These are phyloP conservation scores for Phialemonium atrogriseum DNA, from an alignment of 2,329 filamentous ascomycete species.

Conservation along the genomic window DNA sequence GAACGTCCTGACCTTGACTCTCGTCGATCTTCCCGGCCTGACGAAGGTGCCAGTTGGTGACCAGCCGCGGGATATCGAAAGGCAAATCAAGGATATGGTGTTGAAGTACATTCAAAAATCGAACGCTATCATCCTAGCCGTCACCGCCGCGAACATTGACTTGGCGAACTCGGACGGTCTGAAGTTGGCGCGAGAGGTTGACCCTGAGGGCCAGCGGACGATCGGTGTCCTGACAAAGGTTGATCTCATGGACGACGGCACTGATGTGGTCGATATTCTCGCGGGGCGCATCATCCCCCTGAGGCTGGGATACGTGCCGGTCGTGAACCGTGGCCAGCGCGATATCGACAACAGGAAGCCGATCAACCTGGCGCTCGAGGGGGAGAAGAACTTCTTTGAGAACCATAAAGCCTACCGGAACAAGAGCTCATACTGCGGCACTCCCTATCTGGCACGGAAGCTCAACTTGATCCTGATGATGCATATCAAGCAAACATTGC, in stretches of 20 bases:
- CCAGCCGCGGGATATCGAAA: slow-evolving; percentile 92
- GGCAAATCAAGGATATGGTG: slow-evolving; percentile 96
- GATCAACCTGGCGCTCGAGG: slow-evolving; percentile 82
- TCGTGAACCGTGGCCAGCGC: slow-evolving; percentile 94
- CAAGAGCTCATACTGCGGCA: slow-evolving; percentile 98
- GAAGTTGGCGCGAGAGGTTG: slow-evolving; percentile 92
- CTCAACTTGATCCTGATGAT: slow-evolving; percentile 99
- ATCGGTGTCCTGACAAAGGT: slow-evolving; percentile 99
- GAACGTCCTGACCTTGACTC: slow-evolving; percentile 90
- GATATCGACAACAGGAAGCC: slow-evolving; percentile 98
- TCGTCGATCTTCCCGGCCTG: slow-evolving; percentile 92
- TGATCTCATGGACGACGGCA: slow-evolving; percentile 97
- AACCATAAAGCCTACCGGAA: slow-evolving; percentile 98
- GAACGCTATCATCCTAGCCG: slow-evolving; percentile 94
- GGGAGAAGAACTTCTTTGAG: slow-evolving; percentile 95
- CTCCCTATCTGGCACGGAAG: slow-evolving; percentile 91
- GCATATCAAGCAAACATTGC: slow-evolving; percentile 99
- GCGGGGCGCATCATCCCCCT: slow-evolving; percentile 95
- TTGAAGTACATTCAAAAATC: slow-evolving; percentile 97
- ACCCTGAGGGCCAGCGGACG: slow-evolving; percentile 93
- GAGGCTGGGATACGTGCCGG: slow-evolving; percentile 85
- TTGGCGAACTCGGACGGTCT: slow-evolving; percentile 97
- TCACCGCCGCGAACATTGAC: slow-evolving; percentile 95
- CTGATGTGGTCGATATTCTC: slow-evolving; percentile 96
- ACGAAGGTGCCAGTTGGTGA: slow-evolving; percentile 96